Evolutionary conservation across 2,329 filamentous ascomycete genomes (phyloP).

Genomic region (Colletotrichum sp.): DNA sequence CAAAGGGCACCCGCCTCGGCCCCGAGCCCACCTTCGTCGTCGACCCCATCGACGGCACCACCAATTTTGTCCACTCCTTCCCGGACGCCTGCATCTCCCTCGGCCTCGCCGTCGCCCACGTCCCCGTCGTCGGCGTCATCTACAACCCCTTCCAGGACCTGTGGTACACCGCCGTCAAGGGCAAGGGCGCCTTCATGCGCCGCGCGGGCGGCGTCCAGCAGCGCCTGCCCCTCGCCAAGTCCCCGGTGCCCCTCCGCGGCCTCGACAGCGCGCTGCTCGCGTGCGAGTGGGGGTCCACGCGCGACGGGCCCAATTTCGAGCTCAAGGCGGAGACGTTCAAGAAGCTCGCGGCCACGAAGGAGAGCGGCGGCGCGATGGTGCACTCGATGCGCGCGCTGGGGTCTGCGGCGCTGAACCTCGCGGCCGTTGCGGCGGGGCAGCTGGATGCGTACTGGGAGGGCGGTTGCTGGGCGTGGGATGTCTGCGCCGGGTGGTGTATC

Average conservation of each 20-base stretch:
- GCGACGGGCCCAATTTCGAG: constrained; percentile 73
- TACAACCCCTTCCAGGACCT: constrained; percentile 79
- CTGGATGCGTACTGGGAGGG: constrained; percentile 83
- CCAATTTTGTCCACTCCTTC: constrained; percentile 81
- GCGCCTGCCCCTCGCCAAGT: constrained; percentile 44
- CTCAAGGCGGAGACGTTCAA: constrained; percentile 72
- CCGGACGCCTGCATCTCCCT: constrained; percentile 79
- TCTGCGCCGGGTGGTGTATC: constrained; percentile 82
- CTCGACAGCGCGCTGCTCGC: constrained; percentile 70
- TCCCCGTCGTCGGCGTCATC: constrained; percentile 73
- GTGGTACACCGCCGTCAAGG: constrained; percentile 72
- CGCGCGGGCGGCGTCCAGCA: constrained; percentile 43
- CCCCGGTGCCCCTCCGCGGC: constrained; percentile 61
- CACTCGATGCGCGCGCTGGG: constrained; percentile 75
- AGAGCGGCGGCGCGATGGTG: constrained; percentile 75
- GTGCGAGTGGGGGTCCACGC: constrained; percentile 75
- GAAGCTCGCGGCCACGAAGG: constrained; percentile 61
- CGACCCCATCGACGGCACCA: constrained; percentile 83
- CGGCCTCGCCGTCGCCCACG: constrained; percentile 68
- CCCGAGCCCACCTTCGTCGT: constrained; percentile 77
- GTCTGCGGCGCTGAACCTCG: constrained; percentile 77
- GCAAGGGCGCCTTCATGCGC: constrained; percentile 68
- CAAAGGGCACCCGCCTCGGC: constrained; percentile 67
- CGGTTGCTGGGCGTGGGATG: constrained; percentile 86
- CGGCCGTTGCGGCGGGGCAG: constrained; percentile 72